Evolutionary conservation across 768 basidiomycete genomes (phyloP).

Genomic region (Russula olivacea): DNA sequence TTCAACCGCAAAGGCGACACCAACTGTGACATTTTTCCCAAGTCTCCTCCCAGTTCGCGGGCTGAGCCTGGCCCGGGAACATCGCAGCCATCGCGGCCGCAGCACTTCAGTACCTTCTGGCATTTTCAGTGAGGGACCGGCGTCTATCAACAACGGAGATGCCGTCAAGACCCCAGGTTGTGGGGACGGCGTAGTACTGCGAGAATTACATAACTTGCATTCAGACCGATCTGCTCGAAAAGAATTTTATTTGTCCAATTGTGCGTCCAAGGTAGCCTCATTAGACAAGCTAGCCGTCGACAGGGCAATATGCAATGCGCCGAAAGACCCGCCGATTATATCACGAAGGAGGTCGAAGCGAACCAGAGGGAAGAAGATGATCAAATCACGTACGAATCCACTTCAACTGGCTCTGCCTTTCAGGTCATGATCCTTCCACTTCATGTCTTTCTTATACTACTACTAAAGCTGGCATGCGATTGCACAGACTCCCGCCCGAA

Average conservation of each 20-base stretch:
- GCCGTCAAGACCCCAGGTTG: slow-evolving; percentile 96
- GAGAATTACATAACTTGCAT: slow-evolving; percentile 99
- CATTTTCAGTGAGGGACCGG: no score
- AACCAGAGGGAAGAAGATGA: slow-evolving; percentile 54
- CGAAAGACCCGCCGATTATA: slow-evolving; percentile 67
- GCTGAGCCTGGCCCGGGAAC: no score
- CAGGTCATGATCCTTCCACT: not conserved
- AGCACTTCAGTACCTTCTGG: no score
- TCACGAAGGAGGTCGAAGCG: slow-evolving; percentile 74
- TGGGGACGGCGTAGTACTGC: slow-evolving; percentile 87
- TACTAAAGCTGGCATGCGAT: not conserved
- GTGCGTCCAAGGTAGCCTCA: slow-evolving; percentile 78
- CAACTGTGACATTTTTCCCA: no score
- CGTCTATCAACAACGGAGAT: slow-evolving; percentile 92
- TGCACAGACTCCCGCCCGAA: slow-evolving; percentile 14
- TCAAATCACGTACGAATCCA: slow-evolving; percentile 9
- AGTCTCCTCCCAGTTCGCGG: no score
- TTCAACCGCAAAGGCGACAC: no score
- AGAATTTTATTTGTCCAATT: slow-evolving; percentile 93
- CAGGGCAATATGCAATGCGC: slow-evolving; percentile 74
- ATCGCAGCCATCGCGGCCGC: no score
- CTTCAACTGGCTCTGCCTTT: slow-evolving; percentile 7
- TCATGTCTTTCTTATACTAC: not conserved
- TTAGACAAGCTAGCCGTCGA: slow-evolving; percentile 83
- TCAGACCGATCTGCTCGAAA: slow-evolving; percentile 86